These are phyloP conservation scores for Pyrenophora graminea DNA, from an alignment of 2,329 filamentous ascomycete species.

Conservation along the genomic window DNA sequence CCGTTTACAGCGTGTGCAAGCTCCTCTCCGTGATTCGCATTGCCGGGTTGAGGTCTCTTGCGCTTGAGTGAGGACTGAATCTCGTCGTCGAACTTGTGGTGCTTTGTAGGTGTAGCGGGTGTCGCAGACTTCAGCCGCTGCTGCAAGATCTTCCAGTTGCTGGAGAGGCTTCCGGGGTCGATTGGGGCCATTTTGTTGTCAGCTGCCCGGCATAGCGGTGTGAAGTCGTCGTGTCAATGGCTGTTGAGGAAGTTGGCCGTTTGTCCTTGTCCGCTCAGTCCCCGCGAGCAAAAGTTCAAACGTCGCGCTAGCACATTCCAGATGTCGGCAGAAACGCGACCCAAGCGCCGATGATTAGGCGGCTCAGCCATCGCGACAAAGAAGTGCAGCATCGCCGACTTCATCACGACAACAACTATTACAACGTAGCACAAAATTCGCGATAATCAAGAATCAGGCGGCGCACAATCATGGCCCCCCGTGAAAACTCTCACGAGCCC, in stretches of 20 bases:
- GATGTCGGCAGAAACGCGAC: conserved; percentile 13
- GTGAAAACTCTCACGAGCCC: conserved; percentile 59
- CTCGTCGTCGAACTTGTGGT: conserved; percentile 30
- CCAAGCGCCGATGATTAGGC: conserved; percentile 18
- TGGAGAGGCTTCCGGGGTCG: conserved; percentile 49
- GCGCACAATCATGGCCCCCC: conserved; percentile 56
- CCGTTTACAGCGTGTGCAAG: conserved; percentile 40
- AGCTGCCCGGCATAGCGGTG: conserved; percentile 36
- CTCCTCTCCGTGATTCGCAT: conserved; percentile 23
- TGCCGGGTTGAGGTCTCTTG: conserved; percentile 32
- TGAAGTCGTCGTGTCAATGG: conserved; percentile 16
- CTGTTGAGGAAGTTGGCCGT: conserved; percentile 18
- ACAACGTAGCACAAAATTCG: conserved; percentile 31
- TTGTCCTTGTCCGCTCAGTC: conserved; percentile 13
- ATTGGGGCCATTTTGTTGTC: conserved; percentile 46
- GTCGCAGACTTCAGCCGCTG: conserved; percentile 53
- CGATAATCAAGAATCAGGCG: conserved; percentile 12
- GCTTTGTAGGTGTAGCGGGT: conserved; percentile 35
- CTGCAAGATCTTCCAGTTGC: conserved; percentile 81
- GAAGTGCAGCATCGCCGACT: conserved; percentile 22
- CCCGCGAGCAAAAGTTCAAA: conserved; percentile 28
- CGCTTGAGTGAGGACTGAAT: conserved; percentile 38
- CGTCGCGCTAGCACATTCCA: conserved; percentile 20
- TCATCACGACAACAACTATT: conserved; percentile 38
- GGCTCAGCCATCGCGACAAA: conserved; percentile 26